A percentile compares a stretch with the other conserved stretches of the same genome.
phyloP scores from a whole-genome alignment of 441 rosid species.

The Raphanus hybrid region DNA sequence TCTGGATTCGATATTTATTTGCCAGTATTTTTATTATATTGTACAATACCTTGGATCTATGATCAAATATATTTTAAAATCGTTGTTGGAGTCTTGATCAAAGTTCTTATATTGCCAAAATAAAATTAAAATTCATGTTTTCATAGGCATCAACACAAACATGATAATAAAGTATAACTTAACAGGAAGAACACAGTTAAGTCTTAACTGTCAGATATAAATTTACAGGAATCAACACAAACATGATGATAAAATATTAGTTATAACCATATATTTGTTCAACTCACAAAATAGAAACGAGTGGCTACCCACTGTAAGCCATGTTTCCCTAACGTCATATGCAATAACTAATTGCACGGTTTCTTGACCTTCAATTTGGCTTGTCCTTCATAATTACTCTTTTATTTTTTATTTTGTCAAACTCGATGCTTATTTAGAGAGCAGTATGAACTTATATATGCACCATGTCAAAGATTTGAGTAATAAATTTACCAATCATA shows the following conservation, averaged over 20 bases:
- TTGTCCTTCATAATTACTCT: slow-evolving; percentile 39
- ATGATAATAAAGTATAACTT: not conserved
- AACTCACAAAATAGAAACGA: slow-evolving; percentile 16
- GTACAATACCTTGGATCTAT: slow-evolving; percentile 19
- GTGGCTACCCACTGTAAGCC: slow-evolving; percentile 52
- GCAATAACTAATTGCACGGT: not conserved
- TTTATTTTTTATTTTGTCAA: not conserved
- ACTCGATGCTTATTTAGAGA: not conserved
- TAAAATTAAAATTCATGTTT: not conserved
- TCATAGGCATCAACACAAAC: not conserved
- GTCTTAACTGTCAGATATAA: not conserved
- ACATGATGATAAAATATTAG: no score
- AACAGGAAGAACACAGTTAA: slow-evolving; percentile 12
- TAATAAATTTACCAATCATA: not conserved
- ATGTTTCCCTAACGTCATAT: slow-evolving; percentile 65
- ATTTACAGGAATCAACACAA: no score
- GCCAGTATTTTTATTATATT: slow-evolving; percentile 27
- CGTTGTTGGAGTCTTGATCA: slow-evolving; percentile 28
- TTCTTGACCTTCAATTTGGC: slow-evolving; percentile 55
- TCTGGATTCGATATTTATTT: slow-evolving; percentile 27
- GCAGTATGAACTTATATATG: not conserved
- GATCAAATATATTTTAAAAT: slow-evolving; percentile 10
- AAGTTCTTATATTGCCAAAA: not conserved
- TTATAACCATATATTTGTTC: not conserved
- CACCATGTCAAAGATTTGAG: not conserved